A percentile compares a stretch with the other conserved stretches of the same genome.
Conservation (phyloP, 2,329 filamentous ascomycete genomes). For the Paecilomyces dactylethromorphus region DNA sequence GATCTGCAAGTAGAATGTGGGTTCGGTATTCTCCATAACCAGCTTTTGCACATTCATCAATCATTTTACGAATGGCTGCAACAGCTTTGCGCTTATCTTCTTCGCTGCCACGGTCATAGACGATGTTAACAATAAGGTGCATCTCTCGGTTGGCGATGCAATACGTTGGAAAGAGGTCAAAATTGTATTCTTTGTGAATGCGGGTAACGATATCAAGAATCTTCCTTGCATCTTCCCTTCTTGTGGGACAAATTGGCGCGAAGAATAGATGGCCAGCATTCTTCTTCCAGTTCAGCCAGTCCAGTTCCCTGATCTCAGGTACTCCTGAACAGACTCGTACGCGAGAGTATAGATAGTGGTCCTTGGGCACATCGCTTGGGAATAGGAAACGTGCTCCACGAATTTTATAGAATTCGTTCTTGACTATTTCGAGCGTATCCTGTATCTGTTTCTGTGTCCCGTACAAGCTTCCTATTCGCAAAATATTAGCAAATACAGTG, state of each 20-base stretch:
- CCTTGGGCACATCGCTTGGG: constrained; percentile 21
- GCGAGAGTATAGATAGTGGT: constrained; percentile 22
- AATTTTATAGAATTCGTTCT: constrained; percentile 19
- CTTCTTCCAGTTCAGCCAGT: constrained; percentile 28
- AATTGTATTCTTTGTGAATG: constrained; percentile 12
- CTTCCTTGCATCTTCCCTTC: constrained; percentile 20
- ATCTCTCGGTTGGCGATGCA: constrained; percentile 21
- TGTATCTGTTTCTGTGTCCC: constrained; percentile 16
- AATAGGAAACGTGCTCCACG: constrained; percentile 23
- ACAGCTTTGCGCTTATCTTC: constrained; percentile 16
- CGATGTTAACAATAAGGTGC: constrained; percentile 28
- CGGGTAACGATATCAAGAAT: constrained; percentile 19
- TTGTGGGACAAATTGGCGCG: constrained; percentile 28
- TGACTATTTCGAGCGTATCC: constrained; percentile 18
- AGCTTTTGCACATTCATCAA: constrained; percentile 31
- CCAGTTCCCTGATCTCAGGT: constrained; percentile 22
- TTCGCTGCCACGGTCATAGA: constrained; percentile 20
- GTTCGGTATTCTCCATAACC: constrained; percentile 44
- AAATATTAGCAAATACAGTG: background rate
- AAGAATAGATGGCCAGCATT: constrained; percentile 28
- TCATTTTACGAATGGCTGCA: constrained; percentile 22
- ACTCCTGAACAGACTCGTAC: constrained; percentile 19
- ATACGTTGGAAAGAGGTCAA: constrained; percentile 16
- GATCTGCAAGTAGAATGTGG: constrained; percentile 41
- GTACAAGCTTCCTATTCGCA: constrained; percentile 14